These are phyloP conservation scores for Penstemon barbatus DNA, from an alignment of 257 asterid genomes.

Conservation along the genomic window DNA sequence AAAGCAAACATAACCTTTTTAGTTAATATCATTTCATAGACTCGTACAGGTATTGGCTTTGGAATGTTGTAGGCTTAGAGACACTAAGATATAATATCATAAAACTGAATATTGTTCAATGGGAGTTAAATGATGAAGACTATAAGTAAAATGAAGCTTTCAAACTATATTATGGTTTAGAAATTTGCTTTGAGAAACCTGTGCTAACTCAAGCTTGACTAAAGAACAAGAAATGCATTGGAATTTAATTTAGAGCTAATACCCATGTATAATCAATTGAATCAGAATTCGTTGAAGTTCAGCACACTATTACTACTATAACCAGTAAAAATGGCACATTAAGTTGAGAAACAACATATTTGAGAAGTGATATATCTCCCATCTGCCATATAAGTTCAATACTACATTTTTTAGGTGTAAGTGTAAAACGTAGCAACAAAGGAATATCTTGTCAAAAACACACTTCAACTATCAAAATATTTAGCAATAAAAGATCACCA, in stretches of 20 bases:
- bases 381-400: conserved; percentile 62
- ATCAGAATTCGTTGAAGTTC: conserved; percentile 99
- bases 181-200: conserved; percentile 12
- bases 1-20: background rate
- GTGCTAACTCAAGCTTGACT: conserved; percentile 33
- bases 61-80: conserved; percentile 13
- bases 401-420: conserved; percentile 36
- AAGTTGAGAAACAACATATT: conserved; percentile 96
- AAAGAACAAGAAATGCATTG: conserved; percentile 53
- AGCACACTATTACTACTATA: conserved; percentile 99
- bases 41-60: background rate
- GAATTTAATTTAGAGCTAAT: conserved; percentile 96
- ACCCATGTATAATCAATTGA: conserved; percentile 90
- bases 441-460: conserved; percentile 24
- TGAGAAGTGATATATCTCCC: conserved; percentile 95
- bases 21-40: background rate
- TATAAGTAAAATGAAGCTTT: conserved; percentile 7
- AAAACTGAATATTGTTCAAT: no score
- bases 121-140: background rate
- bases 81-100: background rate
- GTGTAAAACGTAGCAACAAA: conserved; percentile 27
- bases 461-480: conserved; percentile 52
- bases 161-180: background rate
- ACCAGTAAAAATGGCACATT: conserved; percentile 96
- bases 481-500: conserved; percentile 81